Percentiles rank a stretch among this genome's conserved stretches.
These are phyloP conservation scores for Pycnococcus provasolii DNA, from an alignment of 139 green algal genomes.

Conservation along the genomic window DNA sequence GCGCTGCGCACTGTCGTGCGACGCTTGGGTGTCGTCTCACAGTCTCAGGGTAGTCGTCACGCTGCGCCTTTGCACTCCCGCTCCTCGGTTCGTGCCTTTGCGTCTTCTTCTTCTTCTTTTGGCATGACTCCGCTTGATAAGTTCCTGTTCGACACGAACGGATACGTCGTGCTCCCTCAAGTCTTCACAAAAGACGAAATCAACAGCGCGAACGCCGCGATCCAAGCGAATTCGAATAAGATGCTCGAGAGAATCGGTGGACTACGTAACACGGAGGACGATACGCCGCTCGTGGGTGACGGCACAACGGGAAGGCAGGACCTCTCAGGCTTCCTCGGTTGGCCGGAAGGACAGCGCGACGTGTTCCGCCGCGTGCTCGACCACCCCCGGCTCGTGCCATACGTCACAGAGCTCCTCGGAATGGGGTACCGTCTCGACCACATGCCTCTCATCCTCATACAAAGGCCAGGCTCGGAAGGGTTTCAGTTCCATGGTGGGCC, in stretches of 20 bases:
- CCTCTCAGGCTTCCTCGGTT: constrained; percentile 17
- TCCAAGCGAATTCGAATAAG: constrained; percentile 10
- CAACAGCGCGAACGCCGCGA: constrained; percentile 8
- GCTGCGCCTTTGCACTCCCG: no score
- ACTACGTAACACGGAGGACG: not conserved
- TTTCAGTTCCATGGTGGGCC: constrained; percentile 17
- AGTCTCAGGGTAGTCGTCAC: no score
- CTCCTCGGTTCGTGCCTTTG: no score
- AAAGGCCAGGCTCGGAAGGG: constrained; percentile 13
- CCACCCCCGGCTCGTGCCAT: constrained; percentile 13
- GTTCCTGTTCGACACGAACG: constrained; percentile 26
- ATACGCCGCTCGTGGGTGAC: constrained; percentile 12
- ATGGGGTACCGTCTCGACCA: constrained; percentile 25
- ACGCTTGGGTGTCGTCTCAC: no score
- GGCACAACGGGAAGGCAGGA: constrained; percentile 20
- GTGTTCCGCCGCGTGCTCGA: constrained; percentile 15
- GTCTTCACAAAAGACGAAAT: constrained; percentile 10
- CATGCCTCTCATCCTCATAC: constrained; percentile 19
- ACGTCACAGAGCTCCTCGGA: constrained; percentile 17
- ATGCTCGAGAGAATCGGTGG: constrained; percentile 12
- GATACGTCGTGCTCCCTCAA: constrained; percentile 11
- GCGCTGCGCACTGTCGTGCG: no score
- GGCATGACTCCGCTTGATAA: not conserved
- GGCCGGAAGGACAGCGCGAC: not conserved
- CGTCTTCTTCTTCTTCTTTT: no score